A percentile compares a stretch with the other conserved stretches of the same genome.
Conservation (phyloP, 768 basidiomycete genomes). For the Russula foetens region DNA sequence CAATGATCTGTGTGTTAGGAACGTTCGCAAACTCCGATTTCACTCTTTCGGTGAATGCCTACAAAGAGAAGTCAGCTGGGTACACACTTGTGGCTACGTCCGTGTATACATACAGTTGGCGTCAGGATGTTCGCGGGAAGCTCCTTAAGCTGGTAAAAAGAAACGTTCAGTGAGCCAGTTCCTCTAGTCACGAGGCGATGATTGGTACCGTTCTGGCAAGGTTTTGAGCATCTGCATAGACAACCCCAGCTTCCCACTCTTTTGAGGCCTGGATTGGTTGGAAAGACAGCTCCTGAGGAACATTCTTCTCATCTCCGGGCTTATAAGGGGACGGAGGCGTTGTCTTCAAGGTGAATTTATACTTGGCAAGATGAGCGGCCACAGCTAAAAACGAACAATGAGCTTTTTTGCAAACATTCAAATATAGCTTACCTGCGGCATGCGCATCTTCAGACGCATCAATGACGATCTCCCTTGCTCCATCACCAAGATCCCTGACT, state of each 20-base stretch:
- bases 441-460: constrained; percentile 65
- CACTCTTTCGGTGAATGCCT: constrained; percentile 67
- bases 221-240: constrained; percentile 75
- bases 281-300: constrained; percentile 43
- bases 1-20: constrained; percentile 57
- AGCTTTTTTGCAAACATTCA: background rate
- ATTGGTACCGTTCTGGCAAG: constrained; percentile 60
- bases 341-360: constrained; percentile 76
- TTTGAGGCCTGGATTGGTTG: constrained; percentile 38
- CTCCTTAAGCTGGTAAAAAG: constrained; percentile 57
- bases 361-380: constrained; percentile 65
- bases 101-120: constrained; percentile 46
- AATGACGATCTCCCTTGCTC: constrained; percentile 48
- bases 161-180: background rate
- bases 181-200: background rate
- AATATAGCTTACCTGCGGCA: constrained; percentile 52
- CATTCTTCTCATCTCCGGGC: constrained; percentile 44
- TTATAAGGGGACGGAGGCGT: constrained; percentile 57
- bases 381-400: constrained; percentile 46
- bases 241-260: constrained; percentile 65
- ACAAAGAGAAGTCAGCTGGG: constrained; percentile 18
- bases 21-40: constrained; percentile 57
- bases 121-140: constrained; percentile 82
- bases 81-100: background rate
- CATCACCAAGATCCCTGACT: constrained; percentile 50